A percentile compares a stretch with the other conserved stretches of the same genome.
Conservation (phyloP, 2,329 filamentous ascomycete genomes). For the Achaetomium macrosporum region DNA sequence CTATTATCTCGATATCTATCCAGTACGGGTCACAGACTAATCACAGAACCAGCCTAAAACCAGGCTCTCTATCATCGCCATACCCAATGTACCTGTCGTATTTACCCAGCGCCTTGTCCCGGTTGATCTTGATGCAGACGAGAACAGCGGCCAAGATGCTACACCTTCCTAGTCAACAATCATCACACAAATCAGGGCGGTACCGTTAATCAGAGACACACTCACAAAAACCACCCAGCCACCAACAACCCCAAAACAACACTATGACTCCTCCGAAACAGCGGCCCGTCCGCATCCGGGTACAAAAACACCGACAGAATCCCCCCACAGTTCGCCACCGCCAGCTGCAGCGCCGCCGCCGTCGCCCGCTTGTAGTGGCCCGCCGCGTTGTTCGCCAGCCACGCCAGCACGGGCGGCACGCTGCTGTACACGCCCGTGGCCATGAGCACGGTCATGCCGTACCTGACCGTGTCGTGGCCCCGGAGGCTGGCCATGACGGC, state of each 20-base stretch:
- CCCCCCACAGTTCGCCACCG: slow-evolving; percentile 61
- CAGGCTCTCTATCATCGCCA: slow-evolving; percentile 59
- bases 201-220: slow-evolving; percentile 17
- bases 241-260: slow-evolving; percentile 55
- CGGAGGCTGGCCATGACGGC: slow-evolving; percentile 57
- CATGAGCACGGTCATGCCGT: slow-evolving; percentile 64
- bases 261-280: slow-evolving; percentile 56
- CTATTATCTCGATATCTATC: no score
- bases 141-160: slow-evolving; percentile 56
- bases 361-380: slow-evolving; percentile 67
- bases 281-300: slow-evolving; percentile 48
- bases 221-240: slow-evolving; percentile 59
- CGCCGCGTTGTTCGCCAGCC: slow-evolving; percentile 62
- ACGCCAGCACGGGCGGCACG: slow-evolving; percentile 57
- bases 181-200: no score
- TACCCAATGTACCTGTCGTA: slow-evolving; percentile 51
- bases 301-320: slow-evolving; percentile 49
- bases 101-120: slow-evolving; percentile 54
- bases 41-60: slow-evolving; percentile 1
- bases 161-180: background rate
- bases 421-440: slow-evolving; percentile 58
- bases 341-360: slow-evolving; percentile 58
- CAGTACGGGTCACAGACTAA: no score
- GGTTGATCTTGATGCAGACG: slow-evolving; percentile 59
- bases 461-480: slow-evolving; percentile 42